Evolutionary conservation across 1,139 yeast species (phyloP).

Genomic region (Magnusiomyces suaveolens): DNA sequence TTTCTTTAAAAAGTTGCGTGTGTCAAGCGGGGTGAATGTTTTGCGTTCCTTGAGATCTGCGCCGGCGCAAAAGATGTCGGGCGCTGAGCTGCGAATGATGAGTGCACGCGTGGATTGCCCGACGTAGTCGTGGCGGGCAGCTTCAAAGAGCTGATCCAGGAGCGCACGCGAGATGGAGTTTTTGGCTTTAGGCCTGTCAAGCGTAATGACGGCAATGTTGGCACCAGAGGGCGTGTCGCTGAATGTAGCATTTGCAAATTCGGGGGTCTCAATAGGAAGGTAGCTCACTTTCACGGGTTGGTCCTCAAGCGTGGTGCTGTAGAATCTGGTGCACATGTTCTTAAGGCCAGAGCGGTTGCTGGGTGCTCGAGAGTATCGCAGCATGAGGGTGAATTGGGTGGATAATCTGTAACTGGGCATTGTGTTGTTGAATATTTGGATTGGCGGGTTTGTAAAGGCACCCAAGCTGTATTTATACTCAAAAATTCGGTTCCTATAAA

Average conservation of each 20-base stretch:
- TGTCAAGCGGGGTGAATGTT: conserved; percentile 26
- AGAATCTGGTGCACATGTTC: too few species aligned
- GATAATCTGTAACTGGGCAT: too few species aligned
- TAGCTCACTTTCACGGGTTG: background rate
- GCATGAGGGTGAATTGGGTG: too few species aligned
- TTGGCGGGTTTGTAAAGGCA: too few species aligned
- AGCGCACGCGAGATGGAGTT: conserved; percentile 28
- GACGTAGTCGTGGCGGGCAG: conserved; percentile 17
- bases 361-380: too few species aligned
- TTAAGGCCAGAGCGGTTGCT: too few species aligned
- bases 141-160: conserved; percentile 22
- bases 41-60: conserved; percentile 31
- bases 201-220: conserved; percentile 23
- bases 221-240: conserved; percentile 11
- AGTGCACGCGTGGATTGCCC: conserved; percentile 24
- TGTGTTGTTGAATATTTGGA: too few species aligned
- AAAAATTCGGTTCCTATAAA: too few species aligned
- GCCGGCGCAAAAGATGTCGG: conserved; percentile 30
- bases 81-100: conserved; percentile 24
- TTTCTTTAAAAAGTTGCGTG: conserved; percentile 24
- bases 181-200: conserved; percentile 29
- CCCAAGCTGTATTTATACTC: too few species aligned
- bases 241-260: background rate
- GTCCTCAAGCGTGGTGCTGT: conserved; percentile 1
- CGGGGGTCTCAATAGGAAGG: background rate